Evolutionary conservation across 2,329 filamentous ascomycete species (phyloP), one percentile per base, ranked within the genome.

Genomic region (Mycosphaerelloides madeirae): DNA sequence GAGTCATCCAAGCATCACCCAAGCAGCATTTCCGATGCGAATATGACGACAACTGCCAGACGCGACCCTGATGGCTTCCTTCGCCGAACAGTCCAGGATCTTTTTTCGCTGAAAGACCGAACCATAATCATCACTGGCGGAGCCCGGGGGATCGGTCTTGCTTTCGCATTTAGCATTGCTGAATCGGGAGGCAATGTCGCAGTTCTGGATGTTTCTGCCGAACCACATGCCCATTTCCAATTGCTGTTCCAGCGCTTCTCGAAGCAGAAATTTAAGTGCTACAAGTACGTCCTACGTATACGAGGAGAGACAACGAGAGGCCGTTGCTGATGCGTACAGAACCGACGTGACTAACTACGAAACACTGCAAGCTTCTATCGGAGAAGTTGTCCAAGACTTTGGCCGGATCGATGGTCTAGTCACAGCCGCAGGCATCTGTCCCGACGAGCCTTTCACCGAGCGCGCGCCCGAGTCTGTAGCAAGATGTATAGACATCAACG

Each of bases 121-220:
- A 32, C 28, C 2, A 19, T 44, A 25, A 33, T 44, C 22, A 44
- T 44, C 22, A 44, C 41, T 6, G 41, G 41, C 38, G 41, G 41
- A 6, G 41, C 34, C 5, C 33, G 41, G 2, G 41, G 41, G 2
- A 44, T 44, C n/a, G 41, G 41, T 15, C 32, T 44, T 13, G 41
- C 41, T 9, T 38, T 44, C 13, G 34, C 41, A n/a, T 44, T 44
- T 32, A 33, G 33, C 3, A 25, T 44, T 5, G 35, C 34, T 14
- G 34, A 44, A 28, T 14, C 34, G n/a, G 41, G 41, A 11, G 41
- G 34, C 25, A 28, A 38, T 38, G 41, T 44, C 18, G 41, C 41
- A 6, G 25, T 44, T 13, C 15, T 44, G 14, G 41, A 44, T 31
- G 34, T 38, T 11, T 37, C 34, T 3, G 34, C 20, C 11, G 34